These are phyloP conservation scores for Nyssa sinensis DNA, from an alignment of 148 eudicot species.

Conservation along the genomic window DNA sequence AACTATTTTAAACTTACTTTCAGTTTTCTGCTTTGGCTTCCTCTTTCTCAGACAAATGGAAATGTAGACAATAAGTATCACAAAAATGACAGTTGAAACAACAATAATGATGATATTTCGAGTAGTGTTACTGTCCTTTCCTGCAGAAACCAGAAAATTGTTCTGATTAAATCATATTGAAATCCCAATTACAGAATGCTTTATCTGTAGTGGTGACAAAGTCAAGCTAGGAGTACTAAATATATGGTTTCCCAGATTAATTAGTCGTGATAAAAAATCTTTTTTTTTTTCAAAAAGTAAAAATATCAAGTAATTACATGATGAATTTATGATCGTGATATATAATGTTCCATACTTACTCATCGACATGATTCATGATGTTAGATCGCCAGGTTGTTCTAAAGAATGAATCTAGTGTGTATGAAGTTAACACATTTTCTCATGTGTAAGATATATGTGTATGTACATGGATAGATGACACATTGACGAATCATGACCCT, in stretches of 20 bases:
- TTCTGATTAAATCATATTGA: background rate
- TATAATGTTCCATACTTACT: too few species aligned
- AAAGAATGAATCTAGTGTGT: too few species aligned
- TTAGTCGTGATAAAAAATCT: background rate
- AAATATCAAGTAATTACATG: too few species aligned
- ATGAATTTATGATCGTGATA: too few species aligned
- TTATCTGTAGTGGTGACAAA: background rate
- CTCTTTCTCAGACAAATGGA: background rate
- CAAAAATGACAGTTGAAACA: background rate
- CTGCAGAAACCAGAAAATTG: background rate
- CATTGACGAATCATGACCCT: too few species aligned
- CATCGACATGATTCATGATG: too few species aligned
- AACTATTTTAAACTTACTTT: background rate
- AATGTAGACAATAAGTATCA: background rate
- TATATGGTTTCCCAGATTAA: background rate
- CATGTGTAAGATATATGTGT: too few species aligned
- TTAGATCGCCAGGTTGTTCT: too few species aligned
- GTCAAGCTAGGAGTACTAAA: background rate
- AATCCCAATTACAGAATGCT: background rate
- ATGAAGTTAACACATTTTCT: too few species aligned
- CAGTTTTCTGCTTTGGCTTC: background rate
- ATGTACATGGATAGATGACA: too few species aligned
- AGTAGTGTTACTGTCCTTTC: too few species aligned
- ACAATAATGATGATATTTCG: constrained; percentile 4
- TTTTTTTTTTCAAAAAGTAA: too few species aligned